Conservation (phyloP, 805 yeast genomes). For the Candida sakaeoensis region DNA sequence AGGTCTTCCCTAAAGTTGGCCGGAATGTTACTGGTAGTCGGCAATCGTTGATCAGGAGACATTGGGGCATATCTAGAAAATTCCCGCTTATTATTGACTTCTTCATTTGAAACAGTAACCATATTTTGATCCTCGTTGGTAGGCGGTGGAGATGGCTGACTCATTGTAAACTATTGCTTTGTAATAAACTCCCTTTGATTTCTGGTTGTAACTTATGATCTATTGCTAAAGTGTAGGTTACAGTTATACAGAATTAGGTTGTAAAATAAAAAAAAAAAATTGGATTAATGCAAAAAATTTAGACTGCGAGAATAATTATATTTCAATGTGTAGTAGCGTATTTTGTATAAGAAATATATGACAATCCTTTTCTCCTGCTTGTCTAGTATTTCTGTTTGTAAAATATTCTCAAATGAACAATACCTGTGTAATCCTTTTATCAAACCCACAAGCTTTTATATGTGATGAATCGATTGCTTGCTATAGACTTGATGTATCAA, state of each 20-base stretch:
- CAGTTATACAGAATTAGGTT: neutral
- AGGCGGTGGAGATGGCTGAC: slow-evolving; percentile 4
- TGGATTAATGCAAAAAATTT: slow-evolving; percentile 7
- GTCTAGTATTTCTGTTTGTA: too few species aligned
- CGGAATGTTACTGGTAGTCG: slow-evolving; percentile 7
- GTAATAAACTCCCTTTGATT: too few species aligned
- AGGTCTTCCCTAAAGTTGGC: slow-evolving; percentile 5
- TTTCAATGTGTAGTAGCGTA: neutral
- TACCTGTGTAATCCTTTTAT: too few species aligned
- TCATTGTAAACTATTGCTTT: too few species aligned
- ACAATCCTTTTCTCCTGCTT: too few species aligned
- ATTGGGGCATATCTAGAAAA: neutral
- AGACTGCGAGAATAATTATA: slow-evolving; percentile 6
- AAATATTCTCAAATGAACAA: too few species aligned
- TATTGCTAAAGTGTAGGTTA: too few species aligned
- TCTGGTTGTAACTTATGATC: too few species aligned
- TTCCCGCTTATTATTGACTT: neutral
- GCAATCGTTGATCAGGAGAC: slow-evolving; percentile 7
- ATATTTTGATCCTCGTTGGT: neutral
- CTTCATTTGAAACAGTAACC: neutral
- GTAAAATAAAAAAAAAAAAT: slow-evolving; percentile 1
- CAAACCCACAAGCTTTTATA: too few species aligned
- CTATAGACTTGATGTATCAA: neutral
- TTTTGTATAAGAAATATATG: too few species aligned
- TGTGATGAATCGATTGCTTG: neutral